Evolutionary conservation across 75 land plant genomes (phyloP), one percentile per base, ranked within the genome.

Genomic region (Sequoiadendron giganteum): DNA sequence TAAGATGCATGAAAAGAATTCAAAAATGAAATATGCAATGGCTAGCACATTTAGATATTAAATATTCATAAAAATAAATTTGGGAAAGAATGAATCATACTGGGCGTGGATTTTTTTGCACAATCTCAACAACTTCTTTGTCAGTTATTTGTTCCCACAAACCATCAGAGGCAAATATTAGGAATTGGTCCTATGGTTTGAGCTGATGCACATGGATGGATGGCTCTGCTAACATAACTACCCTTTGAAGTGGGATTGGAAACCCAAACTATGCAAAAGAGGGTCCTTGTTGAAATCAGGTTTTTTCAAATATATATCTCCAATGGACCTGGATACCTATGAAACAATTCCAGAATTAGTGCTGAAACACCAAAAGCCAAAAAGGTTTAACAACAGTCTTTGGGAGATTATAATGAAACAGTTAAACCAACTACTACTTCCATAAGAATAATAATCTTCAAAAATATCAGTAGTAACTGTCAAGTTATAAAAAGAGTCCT

Each of bases 81-180:
- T 30, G 16, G 36, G 7, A 52, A 61, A 19, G 56, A 70, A 11
- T 14, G 0, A 48, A 49, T 16, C 80, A 75, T 88, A 90, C 91
- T 32, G 43, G 61, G 75, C 93, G 77, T n/a, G 93, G 91, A 89
- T 89, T 86, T 16, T 86, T 89, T 61, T 88, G 86, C 43, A 93
- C 93, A 0, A 93, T 91, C 19, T 91, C 91, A 42, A 93, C 93
- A 18, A 91, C 93, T 43, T 88, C 89, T 86, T 93, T 89, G 48
- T 93, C 92, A 18, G 82, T 89, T n/a, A 93, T 32, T 28, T 89
- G 93, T 84, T 93, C 93, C 93, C 93, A 93, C 42, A 93, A 85
- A 30, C 93, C 93, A 91, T 96, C 97, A 30, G 97, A 95, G 84
- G 97, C 97, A 92, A 96, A 96, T 77, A 96, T 96, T 65, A 96